These are phyloP conservation scores for Logfia minima DNA, from an alignment of 129 eudicot genomes.

Conservation along the genomic window DNA sequence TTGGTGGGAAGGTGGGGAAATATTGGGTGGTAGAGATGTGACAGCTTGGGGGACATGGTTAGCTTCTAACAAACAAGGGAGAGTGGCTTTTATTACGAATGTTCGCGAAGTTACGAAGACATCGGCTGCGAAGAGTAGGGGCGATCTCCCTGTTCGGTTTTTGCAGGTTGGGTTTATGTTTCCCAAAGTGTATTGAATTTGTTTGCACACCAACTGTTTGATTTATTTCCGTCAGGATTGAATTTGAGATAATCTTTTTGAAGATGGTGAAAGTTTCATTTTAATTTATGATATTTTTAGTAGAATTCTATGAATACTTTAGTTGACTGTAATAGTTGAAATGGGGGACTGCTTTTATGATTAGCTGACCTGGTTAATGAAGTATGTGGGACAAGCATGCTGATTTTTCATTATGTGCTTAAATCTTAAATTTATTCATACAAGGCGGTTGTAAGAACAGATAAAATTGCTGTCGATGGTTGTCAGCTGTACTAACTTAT, in stretches of 20 bases:
- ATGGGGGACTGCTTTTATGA: no score
- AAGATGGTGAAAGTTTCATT: neutral
- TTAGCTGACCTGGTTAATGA: no score
- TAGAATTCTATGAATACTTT: no score
- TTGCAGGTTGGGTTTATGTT: constrained; percentile 43
- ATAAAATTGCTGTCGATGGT: neutral
- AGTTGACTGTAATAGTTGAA: no score
- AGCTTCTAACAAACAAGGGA: constrained; percentile 53
- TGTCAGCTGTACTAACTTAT: neutral
- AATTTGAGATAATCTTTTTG: neutral
- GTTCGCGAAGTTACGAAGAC: constrained; percentile 48
- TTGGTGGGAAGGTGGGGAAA: constrained; percentile 71
- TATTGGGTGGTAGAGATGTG: constrained; percentile 65
- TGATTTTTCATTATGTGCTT: no score
- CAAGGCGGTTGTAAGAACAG: no score
- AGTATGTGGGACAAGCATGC: no score
- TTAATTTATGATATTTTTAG: neutral
- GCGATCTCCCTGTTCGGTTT: constrained; percentile 77
- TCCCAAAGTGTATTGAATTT: neutral
- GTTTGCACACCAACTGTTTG: constrained; percentile 27
- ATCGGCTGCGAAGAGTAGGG: constrained; percentile 55
- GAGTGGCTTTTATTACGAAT: constrained; percentile 76
- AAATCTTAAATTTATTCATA: no score
- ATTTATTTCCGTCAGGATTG: neutral
- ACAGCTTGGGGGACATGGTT: constrained; percentile 89